phyloP scores from a whole-genome alignment of 352 stramenopile species.

The Thalassiosira hispida region DNA sequence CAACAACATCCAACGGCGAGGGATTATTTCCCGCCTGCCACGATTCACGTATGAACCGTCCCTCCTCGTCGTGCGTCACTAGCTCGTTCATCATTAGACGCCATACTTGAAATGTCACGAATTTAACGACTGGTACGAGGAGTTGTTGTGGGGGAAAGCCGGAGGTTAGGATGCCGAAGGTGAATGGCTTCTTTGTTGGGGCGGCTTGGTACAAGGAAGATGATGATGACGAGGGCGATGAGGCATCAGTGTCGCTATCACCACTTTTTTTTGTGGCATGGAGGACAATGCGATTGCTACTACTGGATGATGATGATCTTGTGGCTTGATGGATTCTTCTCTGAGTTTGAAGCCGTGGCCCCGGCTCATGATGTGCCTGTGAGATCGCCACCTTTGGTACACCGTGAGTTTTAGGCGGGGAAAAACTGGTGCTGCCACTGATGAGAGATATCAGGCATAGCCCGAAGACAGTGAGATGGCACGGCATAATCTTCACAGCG shows the following conservation, averaged over 20 bases:
- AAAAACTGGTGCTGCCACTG: too few species aligned
- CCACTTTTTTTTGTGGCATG: neutral
- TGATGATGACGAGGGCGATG: neutral
- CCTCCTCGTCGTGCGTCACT: constrained; percentile 53
- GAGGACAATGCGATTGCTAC: neutral
- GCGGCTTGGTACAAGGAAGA: constrained; percentile 34
- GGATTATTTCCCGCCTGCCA: constrained; percentile 52
- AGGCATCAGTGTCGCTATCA: too few species aligned
- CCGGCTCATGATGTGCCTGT: too few species aligned
- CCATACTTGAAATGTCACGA: constrained; percentile 61
- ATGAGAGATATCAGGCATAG: too few species aligned
- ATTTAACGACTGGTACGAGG: constrained; percentile 55
- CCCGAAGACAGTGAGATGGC: too few species aligned
- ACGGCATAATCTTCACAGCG: too few species aligned
- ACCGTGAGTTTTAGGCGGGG: too few species aligned
- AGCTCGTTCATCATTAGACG: constrained; percentile 58
- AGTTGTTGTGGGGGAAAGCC: constrained; percentile 59
- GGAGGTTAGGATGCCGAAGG: constrained; percentile 54
- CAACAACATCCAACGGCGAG: constrained; percentile 13
- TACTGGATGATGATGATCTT: too few species aligned
- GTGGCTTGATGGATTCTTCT: too few species aligned
- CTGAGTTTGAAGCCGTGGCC: too few species aligned
- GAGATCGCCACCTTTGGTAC: too few species aligned
- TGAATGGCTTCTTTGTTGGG: constrained; percentile 49
- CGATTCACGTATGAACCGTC: constrained; percentile 53